A percentile compares a stretch with the other conserved stretches of the same genome.
phyloP scores from a whole-genome alignment of 2,329 filamentous ascomycete genomes.

The Chaetothyriales sp. region DNA sequence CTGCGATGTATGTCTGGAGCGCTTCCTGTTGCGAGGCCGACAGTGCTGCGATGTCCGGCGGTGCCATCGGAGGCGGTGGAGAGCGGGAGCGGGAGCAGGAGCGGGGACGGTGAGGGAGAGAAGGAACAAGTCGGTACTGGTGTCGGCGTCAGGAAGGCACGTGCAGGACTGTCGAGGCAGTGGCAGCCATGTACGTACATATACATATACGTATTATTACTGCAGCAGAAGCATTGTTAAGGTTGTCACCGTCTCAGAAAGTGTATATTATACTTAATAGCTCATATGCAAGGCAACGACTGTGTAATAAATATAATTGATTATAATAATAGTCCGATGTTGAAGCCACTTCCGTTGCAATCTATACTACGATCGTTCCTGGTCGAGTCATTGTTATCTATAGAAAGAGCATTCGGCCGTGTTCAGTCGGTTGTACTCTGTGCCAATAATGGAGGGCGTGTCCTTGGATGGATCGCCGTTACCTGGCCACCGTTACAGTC shows the following conservation, averaged over 20 bases:
- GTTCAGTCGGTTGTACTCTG: not conserved
- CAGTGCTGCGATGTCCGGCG: conserved; percentile 47
- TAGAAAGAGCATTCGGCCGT: no score
- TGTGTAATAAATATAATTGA: no score
- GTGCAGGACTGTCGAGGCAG: not conserved
- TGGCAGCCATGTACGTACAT: not conserved
- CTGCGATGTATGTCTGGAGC: conserved; percentile 72
- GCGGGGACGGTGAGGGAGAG: no score
- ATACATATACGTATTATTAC: not conserved
- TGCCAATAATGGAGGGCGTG: not conserved
- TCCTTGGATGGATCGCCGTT: no score
- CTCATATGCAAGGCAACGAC: no score
- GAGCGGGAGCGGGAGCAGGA: not conserved
- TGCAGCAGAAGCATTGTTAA: not conserved
- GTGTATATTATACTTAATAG: no score
- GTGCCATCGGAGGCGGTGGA: conserved; percentile 27
- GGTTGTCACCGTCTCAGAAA: no score
- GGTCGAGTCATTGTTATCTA: no score
- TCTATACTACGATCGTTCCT: no score
- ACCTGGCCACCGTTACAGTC: not conserved
- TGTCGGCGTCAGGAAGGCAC: not conserved
- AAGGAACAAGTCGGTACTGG: not conserved
- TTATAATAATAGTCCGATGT: no score
- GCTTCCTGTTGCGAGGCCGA: conserved; percentile 65
- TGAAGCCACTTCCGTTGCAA: no score